phyloP scores from a whole-genome alignment of 805 yeast genomes.

The Vanderwaltozyma yarrowii region DNA sequence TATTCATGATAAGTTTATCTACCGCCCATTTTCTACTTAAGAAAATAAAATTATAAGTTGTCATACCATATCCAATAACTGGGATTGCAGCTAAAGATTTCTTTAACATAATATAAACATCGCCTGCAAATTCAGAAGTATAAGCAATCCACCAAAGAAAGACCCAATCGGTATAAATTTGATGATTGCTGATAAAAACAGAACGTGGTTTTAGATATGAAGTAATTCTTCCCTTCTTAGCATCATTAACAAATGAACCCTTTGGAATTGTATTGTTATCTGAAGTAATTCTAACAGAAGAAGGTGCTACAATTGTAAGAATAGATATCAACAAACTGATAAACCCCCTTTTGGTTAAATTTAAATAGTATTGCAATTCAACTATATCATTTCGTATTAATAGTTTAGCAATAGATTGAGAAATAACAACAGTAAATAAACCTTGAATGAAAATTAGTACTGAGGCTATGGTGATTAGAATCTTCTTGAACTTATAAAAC shows the following conservation, averaged over 20 bases:
- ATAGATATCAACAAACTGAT: slow-evolving; percentile 43
- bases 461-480: not conserved
- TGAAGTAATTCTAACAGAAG: slow-evolving; percentile 41
- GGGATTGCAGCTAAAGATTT: slow-evolving; percentile 65
- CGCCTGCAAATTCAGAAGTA: slow-evolving; percentile 53
- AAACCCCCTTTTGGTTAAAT: slow-evolving; percentile 49
- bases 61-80: slow-evolving; percentile 79
- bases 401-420: not conserved
- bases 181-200: slow-evolving; percentile 79
- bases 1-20: slow-evolving; percentile 53
- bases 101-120: slow-evolving; percentile 66
- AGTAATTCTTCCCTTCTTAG: slow-evolving; percentile 15
- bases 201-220: slow-evolving; percentile 40
- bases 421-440: not conserved
- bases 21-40: slow-evolving; percentile 77
- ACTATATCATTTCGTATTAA: slow-evolving; percentile 27
- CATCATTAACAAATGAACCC: slow-evolving; percentile 24
- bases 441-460: slow-evolving; percentile 3
- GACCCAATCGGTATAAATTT: slow-evolving; percentile 90
- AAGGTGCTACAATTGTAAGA: slow-evolving; percentile 42
- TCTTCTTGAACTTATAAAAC: not conserved
- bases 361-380: slow-evolving; percentile 34
- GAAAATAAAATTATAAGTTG: slow-evolving; percentile 63
- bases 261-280: slow-evolving; percentile 31
- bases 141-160: slow-evolving; percentile 80